Percentiles rank a stretch among this genome's conserved stretches.
phyloP scores from a whole-genome alignment of 106 monocot genomes.

The Alisma plantagoaquatica region DNA sequence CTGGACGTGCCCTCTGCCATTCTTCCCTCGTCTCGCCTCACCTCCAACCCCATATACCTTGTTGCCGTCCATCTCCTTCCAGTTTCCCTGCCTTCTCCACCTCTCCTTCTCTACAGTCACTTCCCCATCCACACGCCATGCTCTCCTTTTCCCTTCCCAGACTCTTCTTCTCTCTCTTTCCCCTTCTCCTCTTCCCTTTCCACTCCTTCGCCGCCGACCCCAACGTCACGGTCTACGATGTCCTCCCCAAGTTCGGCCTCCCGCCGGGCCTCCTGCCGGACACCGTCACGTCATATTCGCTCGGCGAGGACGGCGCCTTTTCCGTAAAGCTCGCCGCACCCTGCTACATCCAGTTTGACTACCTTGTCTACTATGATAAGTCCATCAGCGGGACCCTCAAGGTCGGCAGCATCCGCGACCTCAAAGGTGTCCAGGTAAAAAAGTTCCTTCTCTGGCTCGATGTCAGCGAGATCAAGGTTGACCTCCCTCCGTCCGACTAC shows the following conservation, averaged over 20 bases:
- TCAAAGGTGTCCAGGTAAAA: no score
- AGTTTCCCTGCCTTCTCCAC: neutral
- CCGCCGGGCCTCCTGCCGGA: conserved; percentile 71
- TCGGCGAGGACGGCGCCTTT: no score
- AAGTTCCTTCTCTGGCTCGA: conserved; percentile 84
- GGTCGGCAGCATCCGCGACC: no score
- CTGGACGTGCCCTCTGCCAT: no score
- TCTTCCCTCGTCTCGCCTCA: no score
- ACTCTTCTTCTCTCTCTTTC: conserved; percentile 6
- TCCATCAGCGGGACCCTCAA: conserved; percentile 48
- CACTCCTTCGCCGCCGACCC: neutral
- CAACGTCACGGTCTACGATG: conserved; percentile 28
- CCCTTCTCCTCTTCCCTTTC: neutral
- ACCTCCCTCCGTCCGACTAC: conserved; percentile 49
- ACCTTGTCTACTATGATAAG: conserved; percentile 51
- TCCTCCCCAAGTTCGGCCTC: conserved; percentile 57
- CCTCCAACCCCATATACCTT: no score
- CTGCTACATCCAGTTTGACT: conserved; percentile 62
- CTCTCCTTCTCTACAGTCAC: neutral
- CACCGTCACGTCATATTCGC: conserved; percentile 38
- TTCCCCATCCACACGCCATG: conserved; percentile 6
- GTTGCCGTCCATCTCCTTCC: no score
- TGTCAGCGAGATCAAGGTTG: conserved; percentile 61
- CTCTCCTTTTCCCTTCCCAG: neutral
- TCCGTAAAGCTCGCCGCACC: conserved; percentile 31